A percentile compares a stretch with the other conserved stretches of the same genome.
Evolutionary conservation across 2,329 filamentous ascomycete genomes (phyloP).

Genomic region (Aspergillus pseudoterreus): DNA sequence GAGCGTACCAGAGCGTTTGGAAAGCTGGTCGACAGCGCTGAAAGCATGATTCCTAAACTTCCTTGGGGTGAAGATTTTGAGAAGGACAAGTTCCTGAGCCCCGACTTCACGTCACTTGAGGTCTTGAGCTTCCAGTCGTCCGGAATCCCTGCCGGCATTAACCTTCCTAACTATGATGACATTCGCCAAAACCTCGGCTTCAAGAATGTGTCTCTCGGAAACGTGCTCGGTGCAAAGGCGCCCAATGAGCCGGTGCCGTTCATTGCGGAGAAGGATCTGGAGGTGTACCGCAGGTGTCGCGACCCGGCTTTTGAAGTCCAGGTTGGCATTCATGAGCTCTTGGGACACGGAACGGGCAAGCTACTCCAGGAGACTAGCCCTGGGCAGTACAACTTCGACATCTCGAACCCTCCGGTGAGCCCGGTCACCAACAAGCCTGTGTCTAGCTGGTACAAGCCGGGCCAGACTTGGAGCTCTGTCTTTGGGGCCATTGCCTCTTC

Average conservation of each 20-base stretch:
- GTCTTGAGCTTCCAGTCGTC: constrained; percentile 74
- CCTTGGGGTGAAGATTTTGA: constrained; percentile 89
- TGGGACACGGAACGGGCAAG: constrained; percentile 89
- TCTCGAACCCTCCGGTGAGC: constrained; percentile 73
- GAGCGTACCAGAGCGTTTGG: constrained; percentile 87
- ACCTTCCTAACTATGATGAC: constrained; percentile 55
- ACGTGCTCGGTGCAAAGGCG: constrained; percentile 85
- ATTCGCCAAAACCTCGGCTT: constrained; percentile 62
- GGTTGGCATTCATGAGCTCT: constrained; percentile 87
- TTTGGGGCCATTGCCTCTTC: constrained; percentile 83
- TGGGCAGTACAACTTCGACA: constrained; percentile 84
- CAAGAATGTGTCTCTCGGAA: constrained; percentile 79
- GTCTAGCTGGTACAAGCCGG: constrained; percentile 86
- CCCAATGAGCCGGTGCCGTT: constrained; percentile 92
- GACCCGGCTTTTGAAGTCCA: constrained; percentile 92
- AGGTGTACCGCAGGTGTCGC: constrained; percentile 75
- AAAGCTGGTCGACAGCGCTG: constrained; percentile 75
- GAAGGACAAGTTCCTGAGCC: constrained; percentile 91
- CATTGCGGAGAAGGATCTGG: constrained; percentile 73
- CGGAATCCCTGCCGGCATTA: constrained; percentile 60
- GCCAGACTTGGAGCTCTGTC: constrained; percentile 90
- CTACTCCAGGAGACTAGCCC: constrained; percentile 82
- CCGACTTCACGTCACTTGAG: constrained; percentile 93
- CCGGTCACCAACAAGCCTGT: constrained; percentile 76
- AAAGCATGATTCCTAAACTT: constrained; percentile 78